These are phyloP conservation scores for Quillaja saponaria DNA, from an alignment of 306 rosid genomes.

Conservation along the genomic window DNA sequence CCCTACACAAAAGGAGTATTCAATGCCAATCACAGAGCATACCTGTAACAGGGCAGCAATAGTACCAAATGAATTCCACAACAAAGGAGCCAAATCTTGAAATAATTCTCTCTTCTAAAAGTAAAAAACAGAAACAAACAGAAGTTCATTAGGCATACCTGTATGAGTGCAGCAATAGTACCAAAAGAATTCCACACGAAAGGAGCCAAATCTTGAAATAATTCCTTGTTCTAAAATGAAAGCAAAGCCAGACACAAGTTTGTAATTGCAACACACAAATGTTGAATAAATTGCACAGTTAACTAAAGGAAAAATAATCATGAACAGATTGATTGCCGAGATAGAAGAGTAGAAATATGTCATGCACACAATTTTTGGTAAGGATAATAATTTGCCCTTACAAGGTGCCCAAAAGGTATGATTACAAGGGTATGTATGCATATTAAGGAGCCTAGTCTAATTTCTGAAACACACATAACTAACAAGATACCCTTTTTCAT, in stretches of 20 bases:
- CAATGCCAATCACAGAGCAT: conserved; percentile 17
- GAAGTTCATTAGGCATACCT: conserved; percentile 28
- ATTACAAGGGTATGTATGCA: background rate
- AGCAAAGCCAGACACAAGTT: conserved; percentile 24
- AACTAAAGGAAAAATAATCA: conserved; percentile 8
- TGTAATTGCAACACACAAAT: conserved; percentile 9
- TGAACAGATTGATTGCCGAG: background rate
- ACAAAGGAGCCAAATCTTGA: conserved; percentile 91
- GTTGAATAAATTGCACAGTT: background rate
- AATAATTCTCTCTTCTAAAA: conserved; percentile 88
- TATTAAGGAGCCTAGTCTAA: background rate
- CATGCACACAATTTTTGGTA: no score
- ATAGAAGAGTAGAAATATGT: no score
- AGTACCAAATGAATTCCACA: conserved; percentile 98
- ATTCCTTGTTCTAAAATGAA: conserved; percentile 38
- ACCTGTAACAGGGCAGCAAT: conserved; percentile 84
- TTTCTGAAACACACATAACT: no score
- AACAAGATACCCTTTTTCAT: background rate
- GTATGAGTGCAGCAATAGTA: conserved; percentile 37
- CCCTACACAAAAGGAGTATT: conserved; percentile 14
- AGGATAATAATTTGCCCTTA: background rate
- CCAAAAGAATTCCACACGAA: conserved; percentile 36
- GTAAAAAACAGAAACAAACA: conserved; percentile 13
- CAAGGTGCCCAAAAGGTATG: no score
- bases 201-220: conserved; percentile 44